phyloP scores from a whole-genome alignment of 352 stramenopile genomes.

The Phytophthora pluvialis region DNA sequence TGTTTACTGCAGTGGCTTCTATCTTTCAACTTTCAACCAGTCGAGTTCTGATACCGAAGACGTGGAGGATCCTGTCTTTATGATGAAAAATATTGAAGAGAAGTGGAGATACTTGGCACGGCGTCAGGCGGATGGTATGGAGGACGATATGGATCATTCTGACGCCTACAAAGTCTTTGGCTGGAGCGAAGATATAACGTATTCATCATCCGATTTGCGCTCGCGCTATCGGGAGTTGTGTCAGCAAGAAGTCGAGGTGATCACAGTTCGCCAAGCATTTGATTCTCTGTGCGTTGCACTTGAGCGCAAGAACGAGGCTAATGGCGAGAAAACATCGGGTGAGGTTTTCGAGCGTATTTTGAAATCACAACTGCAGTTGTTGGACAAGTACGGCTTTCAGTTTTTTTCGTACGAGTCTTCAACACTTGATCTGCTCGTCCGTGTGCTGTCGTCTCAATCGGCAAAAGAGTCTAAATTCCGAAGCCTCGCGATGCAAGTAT shows the following conservation, averaged over 20 bases:
- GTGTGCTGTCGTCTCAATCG: slow-evolving; percentile 26
- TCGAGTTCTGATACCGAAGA: slow-evolving; percentile 58
- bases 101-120: slow-evolving; percentile 71
- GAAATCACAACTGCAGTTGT: slow-evolving; percentile 62
- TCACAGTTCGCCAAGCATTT: slow-evolving; percentile 63
- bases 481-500: slow-evolving; percentile 41
- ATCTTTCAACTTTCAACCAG: slow-evolving; percentile 71
- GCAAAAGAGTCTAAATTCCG: slow-evolving; percentile 28
- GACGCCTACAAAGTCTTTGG: slow-evolving; percentile 73
- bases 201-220: slow-evolving; percentile 58
- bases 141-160: slow-evolving; percentile 51
- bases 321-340: slow-evolving; percentile 60
- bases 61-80: slow-evolving; percentile 75
- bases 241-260: slow-evolving; percentile 47
- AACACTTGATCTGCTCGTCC: slow-evolving; percentile 64
- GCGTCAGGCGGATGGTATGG: slow-evolving; percentile 51
- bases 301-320: slow-evolving; percentile 56
- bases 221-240: slow-evolving; percentile 73
- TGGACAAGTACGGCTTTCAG: slow-evolving; percentile 79
- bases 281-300: slow-evolving; percentile 60
- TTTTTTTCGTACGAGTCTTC: slow-evolving; percentile 83
- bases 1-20: slow-evolving; percentile 80
- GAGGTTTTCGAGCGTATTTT: slow-evolving; percentile 81
- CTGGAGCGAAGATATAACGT: slow-evolving; percentile 56
- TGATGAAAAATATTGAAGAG: slow-evolving; percentile 83